Evolutionary conservation across 805 yeast genomes (phyloP).

Genomic region (Komagataella pastoris): DNA sequence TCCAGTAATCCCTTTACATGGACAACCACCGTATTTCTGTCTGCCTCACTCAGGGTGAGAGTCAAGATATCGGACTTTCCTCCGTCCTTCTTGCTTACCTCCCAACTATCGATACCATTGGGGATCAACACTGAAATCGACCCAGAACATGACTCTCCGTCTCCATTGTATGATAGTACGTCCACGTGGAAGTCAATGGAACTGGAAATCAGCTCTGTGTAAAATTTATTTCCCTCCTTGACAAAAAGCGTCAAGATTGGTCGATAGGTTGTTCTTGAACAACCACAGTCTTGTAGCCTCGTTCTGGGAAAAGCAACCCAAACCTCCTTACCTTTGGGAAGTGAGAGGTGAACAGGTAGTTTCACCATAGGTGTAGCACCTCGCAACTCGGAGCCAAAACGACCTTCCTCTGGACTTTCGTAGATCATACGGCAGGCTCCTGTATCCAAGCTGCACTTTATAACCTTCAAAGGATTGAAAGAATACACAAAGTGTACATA

Average conservation of each 20-base stretch:
- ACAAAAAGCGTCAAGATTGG: conserved; percentile 20
- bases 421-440: conserved; percentile 5
- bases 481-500: conserved; percentile 6
- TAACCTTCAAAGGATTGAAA: conserved; percentile 5
- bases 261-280: conserved; percentile 24
- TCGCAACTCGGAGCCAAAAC: conserved; percentile 1
- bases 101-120: conserved; percentile 31
- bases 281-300: conserved; percentile 23
- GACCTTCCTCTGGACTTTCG: conserved; percentile 1
- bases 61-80: conserved; percentile 15
- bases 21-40: conserved; percentile 20
- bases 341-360: conserved; percentile 6
- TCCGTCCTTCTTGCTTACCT: not conserved
- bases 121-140: conserved; percentile 27
- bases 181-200: conserved; percentile 22
- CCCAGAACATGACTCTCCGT: conserved; percentile 9
- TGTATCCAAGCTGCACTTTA: conserved; percentile 7
- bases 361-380: conserved; percentile 7
- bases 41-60: conserved; percentile 23
- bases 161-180: conserved; percentile 15
- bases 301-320: conserved; percentile 27
- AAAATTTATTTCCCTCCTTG: conserved; percentile 9
- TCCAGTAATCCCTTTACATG: conserved; percentile 20
- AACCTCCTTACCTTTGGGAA: conserved; percentile 7
- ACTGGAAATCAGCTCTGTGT: conserved; percentile 15